phyloP scores from a whole-genome alignment of 2,329 filamentous ascomycete genomes.

The Pyrenochaeta sp. region DNA sequence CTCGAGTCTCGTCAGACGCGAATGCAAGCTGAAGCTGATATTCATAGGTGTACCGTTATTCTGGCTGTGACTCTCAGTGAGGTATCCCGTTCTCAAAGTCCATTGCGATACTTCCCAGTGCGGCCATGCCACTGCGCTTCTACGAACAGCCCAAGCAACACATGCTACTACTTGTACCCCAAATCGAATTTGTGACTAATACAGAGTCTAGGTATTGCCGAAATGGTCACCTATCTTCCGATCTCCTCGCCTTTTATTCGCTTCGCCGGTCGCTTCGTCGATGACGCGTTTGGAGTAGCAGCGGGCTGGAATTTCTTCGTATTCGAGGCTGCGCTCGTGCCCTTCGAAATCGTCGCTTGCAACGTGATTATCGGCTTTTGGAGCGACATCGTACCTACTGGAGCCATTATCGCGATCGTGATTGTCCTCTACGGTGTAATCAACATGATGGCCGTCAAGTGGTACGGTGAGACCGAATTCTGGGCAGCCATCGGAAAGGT shows the following conservation, averaged over 20 bases:
- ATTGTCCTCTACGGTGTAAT: constrained; percentile 66
- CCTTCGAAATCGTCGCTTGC: constrained; percentile 69
- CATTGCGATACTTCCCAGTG: constrained; percentile 32
- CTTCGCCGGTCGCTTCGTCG: constrained; percentile 77
- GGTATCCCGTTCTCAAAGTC: constrained; percentile 28
- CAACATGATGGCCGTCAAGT: constrained; percentile 70
- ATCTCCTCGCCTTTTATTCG: constrained; percentile 82
- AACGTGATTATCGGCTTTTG: constrained; percentile 53
- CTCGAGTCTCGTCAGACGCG: not conserved
- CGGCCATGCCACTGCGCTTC: constrained; percentile 28
- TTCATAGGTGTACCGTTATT: constrained; percentile 53
- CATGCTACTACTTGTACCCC: not conserved
- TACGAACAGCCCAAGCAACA: constrained; percentile 19
- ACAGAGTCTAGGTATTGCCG: constrained; percentile 62
- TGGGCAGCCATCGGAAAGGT: constrained; percentile 70
- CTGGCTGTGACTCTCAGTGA: constrained; percentile 53
- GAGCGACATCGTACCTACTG: constrained; percentile 66
- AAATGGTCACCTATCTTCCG: constrained; percentile 80
- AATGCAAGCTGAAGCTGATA: constrained; percentile 8
- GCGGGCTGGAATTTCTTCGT: constrained; percentile 79
- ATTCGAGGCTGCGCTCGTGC: constrained; percentile 72
- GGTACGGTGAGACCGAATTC: constrained; percentile 70
- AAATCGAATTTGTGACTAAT: constrained; percentile 30
- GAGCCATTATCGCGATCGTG: constrained; percentile 68
- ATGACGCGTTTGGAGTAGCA: constrained; percentile 77